phyloP scores from a whole-genome alignment of 108 stramenopile species.

The Asterionellopsis glacialis region DNA sequence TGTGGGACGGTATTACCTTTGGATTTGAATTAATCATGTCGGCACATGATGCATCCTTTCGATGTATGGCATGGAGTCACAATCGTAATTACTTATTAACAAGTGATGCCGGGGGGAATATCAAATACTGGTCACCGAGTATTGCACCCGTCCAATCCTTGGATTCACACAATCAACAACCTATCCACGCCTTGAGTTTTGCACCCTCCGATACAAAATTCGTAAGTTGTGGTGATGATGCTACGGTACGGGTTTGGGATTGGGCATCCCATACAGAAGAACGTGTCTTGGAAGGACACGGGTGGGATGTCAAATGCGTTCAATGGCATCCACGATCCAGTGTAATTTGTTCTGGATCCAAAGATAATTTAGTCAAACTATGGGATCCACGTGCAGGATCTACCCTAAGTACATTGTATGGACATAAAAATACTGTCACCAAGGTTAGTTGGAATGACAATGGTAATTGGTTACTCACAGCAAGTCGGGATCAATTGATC shows the following conservation, averaged over 20 bases:
- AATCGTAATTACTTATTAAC: conserved; percentile 89
- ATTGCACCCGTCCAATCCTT: conserved; percentile 87
- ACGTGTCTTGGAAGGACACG: conserved; percentile 86
- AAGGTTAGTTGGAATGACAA: conserved; percentile 94
- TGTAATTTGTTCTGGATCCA: conserved; percentile 86
- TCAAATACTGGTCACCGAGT: conserved; percentile 88
- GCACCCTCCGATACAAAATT: conserved; percentile 93
- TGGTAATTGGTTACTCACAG: conserved; percentile 94
- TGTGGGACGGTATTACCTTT: conserved; percentile 93
- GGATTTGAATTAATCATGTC: conserved; percentile 86
- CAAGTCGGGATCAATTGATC: conserved; percentile 88
- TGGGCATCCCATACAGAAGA: conserved; percentile 80
- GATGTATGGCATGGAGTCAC: conserved; percentile 90
- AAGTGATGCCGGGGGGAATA: conserved; percentile 80
- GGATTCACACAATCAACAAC: conserved; percentile 81
- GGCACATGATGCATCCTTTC: conserved; percentile 82
- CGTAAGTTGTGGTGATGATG: conserved; percentile 91
- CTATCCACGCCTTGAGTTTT: conserved; percentile 91
- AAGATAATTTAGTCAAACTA: conserved; percentile 91
- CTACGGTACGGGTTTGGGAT: conserved; percentile 92
- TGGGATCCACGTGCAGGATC: conserved; percentile 93
- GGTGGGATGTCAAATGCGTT: conserved; percentile 93
- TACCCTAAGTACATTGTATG: conserved; percentile 84
- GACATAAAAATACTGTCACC: conserved; percentile 93
- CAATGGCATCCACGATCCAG: conserved; percentile 92